Evolutionary conservation across 768 basidiomycete genomes (phyloP).

Genomic region (Pleurotus djamor): DNA sequence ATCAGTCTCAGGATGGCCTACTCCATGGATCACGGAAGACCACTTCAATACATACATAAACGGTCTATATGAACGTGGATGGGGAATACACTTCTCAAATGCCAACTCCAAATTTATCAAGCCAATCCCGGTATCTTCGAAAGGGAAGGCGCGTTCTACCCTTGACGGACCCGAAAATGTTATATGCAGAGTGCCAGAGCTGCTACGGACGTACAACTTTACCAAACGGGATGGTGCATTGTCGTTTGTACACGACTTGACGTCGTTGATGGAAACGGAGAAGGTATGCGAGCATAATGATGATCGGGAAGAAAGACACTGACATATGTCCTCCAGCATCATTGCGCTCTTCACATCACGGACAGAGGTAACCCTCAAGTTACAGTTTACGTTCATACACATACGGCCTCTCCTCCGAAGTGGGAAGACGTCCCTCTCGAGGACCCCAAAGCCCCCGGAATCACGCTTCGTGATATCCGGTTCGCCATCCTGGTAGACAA

Average conservation of each 20-base stretch:
- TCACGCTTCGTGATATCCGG: slow-evolving; percentile 2
- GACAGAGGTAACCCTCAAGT: background rate
- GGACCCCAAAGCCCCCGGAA: background rate
- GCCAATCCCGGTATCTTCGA: background rate
- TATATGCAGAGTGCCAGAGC: background rate
- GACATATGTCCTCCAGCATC: background rate
- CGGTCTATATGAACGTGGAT: background rate
- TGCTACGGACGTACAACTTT: background rate
- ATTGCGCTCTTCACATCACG: background rate
- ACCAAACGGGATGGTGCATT: background rate
- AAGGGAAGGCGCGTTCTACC: background rate
- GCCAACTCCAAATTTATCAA: background rate
- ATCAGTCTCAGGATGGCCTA: background rate
- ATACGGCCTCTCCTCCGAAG: background rate
- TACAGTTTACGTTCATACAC: slow-evolving; percentile 1
- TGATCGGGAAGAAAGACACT: background rate
- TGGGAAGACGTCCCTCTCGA: background rate
- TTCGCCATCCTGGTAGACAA: background rate
- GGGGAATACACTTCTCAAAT: background rate
- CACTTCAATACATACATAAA: background rate
- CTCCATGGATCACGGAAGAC: slow-evolving; percentile 1
- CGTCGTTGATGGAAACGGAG: background rate
- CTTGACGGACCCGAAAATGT: background rate
- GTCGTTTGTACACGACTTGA: background rate
- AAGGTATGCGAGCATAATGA: background rate